Base-by-base conservation (phyloP, 2,329 filamentous ascomycete species). In the Fusarium pseudocircinatum region DNA sequence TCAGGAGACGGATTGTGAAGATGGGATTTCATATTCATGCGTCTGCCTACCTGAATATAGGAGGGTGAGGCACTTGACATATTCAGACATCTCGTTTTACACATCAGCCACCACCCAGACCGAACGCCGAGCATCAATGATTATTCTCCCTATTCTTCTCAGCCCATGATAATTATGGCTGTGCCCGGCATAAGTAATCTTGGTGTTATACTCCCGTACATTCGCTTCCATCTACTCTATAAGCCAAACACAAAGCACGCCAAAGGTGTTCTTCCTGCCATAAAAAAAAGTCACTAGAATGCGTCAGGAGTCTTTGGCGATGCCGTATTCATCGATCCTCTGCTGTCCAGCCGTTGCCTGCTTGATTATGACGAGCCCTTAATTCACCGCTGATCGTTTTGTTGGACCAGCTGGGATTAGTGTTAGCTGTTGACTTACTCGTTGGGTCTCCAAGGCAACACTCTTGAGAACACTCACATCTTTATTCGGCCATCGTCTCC, bases 401-500 rank as follows among this genome's bases (percentile, higher is more conserved):
- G 47, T 79, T 80, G 18, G 78, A 78, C 79, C 79, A 80, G 42
- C 78, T 80, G 36, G 30, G n/a, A 40, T 60, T 39, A 42, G 49
- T 58, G 52, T 72, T 43, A 69, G 52, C 49, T 26, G 36, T 52
- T 47, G 43, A 22, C 50, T 47, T 46, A 40, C 47, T n/a, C 39
- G 16, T 39, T 28, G 20, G 11, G 28, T 42, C 40, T 16, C n/a
- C 24, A 10, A 30, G 13, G 18, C 16, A 60, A 42, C 26, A 13
- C 15, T 37, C 36, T 37, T 18, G 39, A 40, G 20, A 22, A 37
- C 37, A 85, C 93, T 86, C 86, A 98, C 93, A 99, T 95, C 83
- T 92, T 92, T 72, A 98, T 92, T 79, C 89, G 91, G 60, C 88
- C 87, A 79, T 98, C 96, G 81, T 99, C 96, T 24, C 96, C 95